A percentile compares a stretch with the other conserved stretches of the same genome.
Evolutionary conservation across 805 yeast genomes (phyloP).

Genomic region (Candida ortonii): DNA sequence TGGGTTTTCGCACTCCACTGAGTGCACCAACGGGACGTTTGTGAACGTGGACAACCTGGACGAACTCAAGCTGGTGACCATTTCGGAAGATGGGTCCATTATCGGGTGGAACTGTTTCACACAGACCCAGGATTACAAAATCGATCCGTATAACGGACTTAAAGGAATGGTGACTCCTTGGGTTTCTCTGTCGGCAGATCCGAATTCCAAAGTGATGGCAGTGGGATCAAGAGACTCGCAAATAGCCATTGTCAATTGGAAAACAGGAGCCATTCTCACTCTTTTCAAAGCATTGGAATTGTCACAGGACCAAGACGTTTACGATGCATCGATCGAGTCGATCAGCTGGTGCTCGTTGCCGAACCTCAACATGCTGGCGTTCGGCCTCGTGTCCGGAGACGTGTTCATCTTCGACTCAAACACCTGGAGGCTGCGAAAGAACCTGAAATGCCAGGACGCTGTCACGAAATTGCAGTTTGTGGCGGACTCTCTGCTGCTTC

Average conservation of each 20-base stretch:
- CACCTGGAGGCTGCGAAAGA: slow-evolving; percentile 82
- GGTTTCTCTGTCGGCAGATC: slow-evolving; percentile 65
- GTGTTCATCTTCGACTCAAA: slow-evolving; percentile 77
- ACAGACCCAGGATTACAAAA: slow-evolving; percentile 63
- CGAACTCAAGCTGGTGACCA: slow-evolving; percentile 63
- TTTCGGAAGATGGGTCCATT: slow-evolving; percentile 82
- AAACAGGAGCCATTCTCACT: slow-evolving; percentile 68
- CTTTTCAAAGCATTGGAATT: slow-evolving; percentile 62
- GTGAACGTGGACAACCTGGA: slow-evolving; percentile 57
- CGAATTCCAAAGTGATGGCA: slow-evolving; percentile 54
- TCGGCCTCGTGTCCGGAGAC: slow-evolving; percentile 87
- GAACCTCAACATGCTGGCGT: slow-evolving; percentile 62
- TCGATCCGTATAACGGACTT: slow-evolving; percentile 57
- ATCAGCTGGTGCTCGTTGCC: slow-evolving; percentile 68
- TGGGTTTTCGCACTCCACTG: slow-evolving; percentile 77
- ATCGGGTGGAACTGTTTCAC: slow-evolving; percentile 90
- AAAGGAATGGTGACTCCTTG: slow-evolving; percentile 82
- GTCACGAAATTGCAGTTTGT: slow-evolving; percentile 76
- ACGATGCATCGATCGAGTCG: slow-evolving; percentile 73
- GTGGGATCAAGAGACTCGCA: slow-evolving; percentile 88
- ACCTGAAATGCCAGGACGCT: slow-evolving; percentile 71
- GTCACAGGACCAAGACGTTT: slow-evolving; percentile 52
- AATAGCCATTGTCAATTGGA: slow-evolving; percentile 72
- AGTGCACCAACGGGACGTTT: slow-evolving; percentile 79
- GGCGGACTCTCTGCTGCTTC: slow-evolving; percentile 48